Base-by-base conservation (phyloP, 106 monocot genomes). In the Allium fistulosum region DNA sequence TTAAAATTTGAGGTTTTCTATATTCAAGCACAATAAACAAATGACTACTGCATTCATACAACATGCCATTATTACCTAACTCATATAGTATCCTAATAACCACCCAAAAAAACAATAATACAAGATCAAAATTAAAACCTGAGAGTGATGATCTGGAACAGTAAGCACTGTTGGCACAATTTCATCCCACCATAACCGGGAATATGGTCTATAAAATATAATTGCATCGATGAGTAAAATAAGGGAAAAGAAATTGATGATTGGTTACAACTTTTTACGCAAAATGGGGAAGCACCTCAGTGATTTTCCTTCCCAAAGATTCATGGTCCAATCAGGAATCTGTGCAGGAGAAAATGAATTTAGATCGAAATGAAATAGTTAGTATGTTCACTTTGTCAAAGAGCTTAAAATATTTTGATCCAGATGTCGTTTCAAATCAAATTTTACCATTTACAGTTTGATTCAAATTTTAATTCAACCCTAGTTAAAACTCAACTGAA, bases 131-230 rank as follows among this genome's bases (percentile, higher is more conserved):
- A 46, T 10, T 13, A 6, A 27, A 61, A 68, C 75, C 75, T 75
- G 75, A 50, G 17, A 52, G 61, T 75, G 75, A 37, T 10, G 17
- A 60, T 75, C 75, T 53, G 75, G 75, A 68, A 68, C 50, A 8
- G 75, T 75, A 22, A 75, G 51, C 75, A 75, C 75, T 37, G 75
- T 75, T 69, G 75, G 67, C 7, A 75, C 75, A 28, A 69, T 49
- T 8, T 75, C 75, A 62, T 75, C 75, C 75, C 75, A 75, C 75
- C 75, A 75, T 58, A 75, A 62, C 28, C 75, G 67, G 50, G 68
- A 68, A 53, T 59, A 75, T 59, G 68, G 68, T 69, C 75, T 75
- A 62, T 51, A 37, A 59, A 66, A 48, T 57, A 74, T 64, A n/a
- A 11, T 58, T 26, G 37, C 37, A 37, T 37, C 2, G 37, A 74